Conservation (phyloP, 2,329 filamentous ascomycete species). For the Trematosphaeria pertusa region DNA sequence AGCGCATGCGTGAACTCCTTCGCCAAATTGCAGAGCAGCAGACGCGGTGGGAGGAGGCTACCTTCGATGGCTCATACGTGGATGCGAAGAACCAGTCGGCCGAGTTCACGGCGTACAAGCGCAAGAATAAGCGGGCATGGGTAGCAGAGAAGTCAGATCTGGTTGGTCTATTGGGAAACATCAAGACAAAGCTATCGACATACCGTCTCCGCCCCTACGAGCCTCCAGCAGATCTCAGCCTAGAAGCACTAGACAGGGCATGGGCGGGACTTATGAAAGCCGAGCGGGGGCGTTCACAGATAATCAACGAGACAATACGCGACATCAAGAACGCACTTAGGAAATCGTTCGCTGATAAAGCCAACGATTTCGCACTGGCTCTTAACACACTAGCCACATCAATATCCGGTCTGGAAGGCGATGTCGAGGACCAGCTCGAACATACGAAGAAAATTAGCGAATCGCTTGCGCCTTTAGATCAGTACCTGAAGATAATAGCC, state of each 20-base stretch:
- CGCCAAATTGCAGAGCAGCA: slow-evolving; percentile 76
- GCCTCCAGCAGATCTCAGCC: slow-evolving; percentile 80
- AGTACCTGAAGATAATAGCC: slow-evolving; percentile 87
- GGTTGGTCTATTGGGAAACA: slow-evolving; percentile 91
- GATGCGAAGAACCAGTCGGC: slow-evolving; percentile 88
- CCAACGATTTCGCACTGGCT: slow-evolving; percentile 95
- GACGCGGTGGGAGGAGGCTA: slow-evolving; percentile 76
- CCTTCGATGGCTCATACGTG: slow-evolving; percentile 88
- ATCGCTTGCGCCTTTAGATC: slow-evolving; percentile 86
- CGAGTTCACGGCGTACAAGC: slow-evolving; percentile 88
- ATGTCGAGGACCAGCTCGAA: slow-evolving; percentile 90
- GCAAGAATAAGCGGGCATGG: slow-evolving; percentile 89
- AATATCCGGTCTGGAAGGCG: slow-evolving; percentile 95
- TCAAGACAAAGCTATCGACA: slow-evolving; percentile 97
- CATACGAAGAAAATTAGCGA: slow-evolving; percentile 86
- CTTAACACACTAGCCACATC: slow-evolving; percentile 94
- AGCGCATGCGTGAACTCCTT: slow-evolving; percentile 84
- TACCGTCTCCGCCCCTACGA: slow-evolving; percentile 92
- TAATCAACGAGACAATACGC: slow-evolving; percentile 97
- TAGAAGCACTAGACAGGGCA: slow-evolving; percentile 81
- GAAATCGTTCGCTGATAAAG: slow-evolving; percentile 94
- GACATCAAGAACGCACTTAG: slow-evolving; percentile 97
- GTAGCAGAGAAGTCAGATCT: slow-evolving; percentile 97
- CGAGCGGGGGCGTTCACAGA: slow-evolving; percentile 86
- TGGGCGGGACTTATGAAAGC: slow-evolving; percentile 82